phyloP scores from a whole-genome alignment of 768 basidiomycete genomes.

The Pisolithus orientalis region DNA sequence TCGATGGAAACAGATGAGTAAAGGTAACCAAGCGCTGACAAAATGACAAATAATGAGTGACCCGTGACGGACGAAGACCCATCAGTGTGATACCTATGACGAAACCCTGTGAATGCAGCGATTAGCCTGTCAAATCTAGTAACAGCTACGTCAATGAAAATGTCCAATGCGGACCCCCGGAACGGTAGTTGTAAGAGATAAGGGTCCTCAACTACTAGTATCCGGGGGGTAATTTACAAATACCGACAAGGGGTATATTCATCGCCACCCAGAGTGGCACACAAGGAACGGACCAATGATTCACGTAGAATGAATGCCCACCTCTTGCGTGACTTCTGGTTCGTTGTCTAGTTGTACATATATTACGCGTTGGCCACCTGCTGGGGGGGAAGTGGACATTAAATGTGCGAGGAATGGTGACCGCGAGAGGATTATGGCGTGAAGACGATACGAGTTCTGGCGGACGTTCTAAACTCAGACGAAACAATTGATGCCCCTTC shows the following conservation, averaged over 20 bases:
- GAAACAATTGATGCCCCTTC: conserved; percentile 8
- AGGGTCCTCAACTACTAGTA: conserved; percentile 10
- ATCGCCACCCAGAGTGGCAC: conserved; percentile 20
- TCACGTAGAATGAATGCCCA: conserved; percentile 32
- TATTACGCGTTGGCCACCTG: conserved; percentile 58
- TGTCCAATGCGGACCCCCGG: conserved; percentile 17
- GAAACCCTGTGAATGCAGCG: conserved; percentile 47
- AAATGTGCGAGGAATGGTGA: conserved; percentile 85
- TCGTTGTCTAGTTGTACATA: conserved; percentile 73
- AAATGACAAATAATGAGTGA: conserved; percentile 15
- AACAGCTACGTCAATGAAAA: conserved; percentile 7
- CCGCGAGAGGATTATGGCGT: conserved; percentile 81
- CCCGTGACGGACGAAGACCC: conserved; percentile 1
- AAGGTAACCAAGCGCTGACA: conserved; percentile 68
- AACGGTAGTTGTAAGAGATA: conserved; percentile 10
- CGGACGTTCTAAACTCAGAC: conserved; percentile 53
- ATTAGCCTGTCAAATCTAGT: conserved; percentile 13
- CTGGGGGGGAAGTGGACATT: conserved; percentile 75
- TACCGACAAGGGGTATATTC: conserved; percentile 13
- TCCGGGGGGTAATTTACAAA: conserved; percentile 11
- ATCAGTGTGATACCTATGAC: conserved; percentile 50
- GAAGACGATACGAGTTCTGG: conserved; percentile 68
- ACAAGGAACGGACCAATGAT: conserved; percentile 23
- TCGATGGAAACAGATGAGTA: conserved; percentile 69
- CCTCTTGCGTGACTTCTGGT: conserved; percentile 81